A percentile compares a stretch with the other conserved stretches of the same genome.
phyloP scores from a whole-genome alignment of 148 eudicot genomes.

The Silene conica region DNA sequence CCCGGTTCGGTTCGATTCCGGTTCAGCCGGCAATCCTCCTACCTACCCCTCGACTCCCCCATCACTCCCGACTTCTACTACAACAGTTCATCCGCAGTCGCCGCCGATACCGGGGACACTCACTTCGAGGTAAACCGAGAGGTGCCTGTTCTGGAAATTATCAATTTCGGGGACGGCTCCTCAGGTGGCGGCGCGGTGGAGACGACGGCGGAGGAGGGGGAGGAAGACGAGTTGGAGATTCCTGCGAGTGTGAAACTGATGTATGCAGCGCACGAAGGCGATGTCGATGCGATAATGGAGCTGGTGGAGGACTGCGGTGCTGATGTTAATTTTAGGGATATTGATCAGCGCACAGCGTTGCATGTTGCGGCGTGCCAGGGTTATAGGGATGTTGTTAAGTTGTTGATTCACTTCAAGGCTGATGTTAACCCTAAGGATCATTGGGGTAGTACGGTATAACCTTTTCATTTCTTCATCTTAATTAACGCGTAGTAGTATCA shows the following conservation, averaged over 20 bases:
- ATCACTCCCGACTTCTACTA: constrained; percentile 5
- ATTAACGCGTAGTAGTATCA: no score
- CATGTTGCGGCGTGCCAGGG: constrained; percentile 94
- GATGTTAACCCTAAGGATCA: constrained; percentile 76
- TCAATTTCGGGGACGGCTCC: constrained; percentile 27
- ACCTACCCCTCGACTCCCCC: constrained; percentile 22
- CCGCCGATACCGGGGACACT: background rate
- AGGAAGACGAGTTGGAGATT: constrained; percentile 30
- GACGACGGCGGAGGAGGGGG: constrained; percentile 6
- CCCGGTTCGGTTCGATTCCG: constrained; percentile 44
- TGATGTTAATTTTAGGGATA: constrained; percentile 66
- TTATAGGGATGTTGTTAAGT: constrained; percentile 46
- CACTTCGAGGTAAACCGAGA: background rate
- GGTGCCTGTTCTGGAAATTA: constrained; percentile 13
- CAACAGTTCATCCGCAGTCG: constrained; percentile 26
- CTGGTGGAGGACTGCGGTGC: constrained; percentile 45
- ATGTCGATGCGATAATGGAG: constrained; percentile 69
- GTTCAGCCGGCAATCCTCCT: constrained; percentile 68
- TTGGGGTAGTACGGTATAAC: constrained; percentile 95
- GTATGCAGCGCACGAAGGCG: constrained; percentile 71
- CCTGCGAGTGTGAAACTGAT: constrained; percentile 55
- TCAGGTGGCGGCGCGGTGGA: constrained; percentile 24
- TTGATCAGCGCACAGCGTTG: constrained; percentile 72
- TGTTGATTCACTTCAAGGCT: constrained; percentile 58
- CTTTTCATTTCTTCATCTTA: no score